Evolutionary conservation across 225 moss, liverwort and hornwort genomes (phyloP).

Genomic region (Marchantia paleacea): DNA sequence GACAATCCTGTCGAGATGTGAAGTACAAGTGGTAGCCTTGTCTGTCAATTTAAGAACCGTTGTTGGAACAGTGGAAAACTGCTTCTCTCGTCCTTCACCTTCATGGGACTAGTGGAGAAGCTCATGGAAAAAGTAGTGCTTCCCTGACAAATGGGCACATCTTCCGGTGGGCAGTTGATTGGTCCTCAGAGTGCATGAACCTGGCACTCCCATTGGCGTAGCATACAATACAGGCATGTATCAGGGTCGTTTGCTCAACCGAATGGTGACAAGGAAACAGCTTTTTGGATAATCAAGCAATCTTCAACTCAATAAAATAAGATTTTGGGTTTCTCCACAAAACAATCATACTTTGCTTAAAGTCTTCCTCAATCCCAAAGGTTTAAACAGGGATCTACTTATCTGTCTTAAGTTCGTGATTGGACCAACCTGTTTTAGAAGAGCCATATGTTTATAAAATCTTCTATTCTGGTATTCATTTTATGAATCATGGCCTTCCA

Average conservation of each 20-base stretch:
- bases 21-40: background rate
- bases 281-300: background rate
- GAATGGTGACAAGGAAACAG: background rate
- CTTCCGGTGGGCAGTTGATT: background rate
- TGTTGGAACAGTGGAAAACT: background rate
- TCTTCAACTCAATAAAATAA: background rate
- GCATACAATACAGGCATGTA: background rate
- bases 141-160: background rate
- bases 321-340: background rate
- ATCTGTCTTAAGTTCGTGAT: background rate
- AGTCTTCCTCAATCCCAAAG: background rate
- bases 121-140: background rate
- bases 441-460: background rate
- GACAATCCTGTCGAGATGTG: background rate
- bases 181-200: background rate
- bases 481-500: too few species aligned
- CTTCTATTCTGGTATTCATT: too few species aligned
- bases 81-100: background rate
- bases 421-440: background rate
- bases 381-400: background rate
- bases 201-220: background rate
- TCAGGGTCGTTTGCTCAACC: background rate
- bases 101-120: background rate
- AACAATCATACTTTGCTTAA: background rate
- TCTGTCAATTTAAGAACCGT: background rate